Evolutionary conservation across 805 yeast species (phyloP).

Genomic region (Myxozyma melibiosi): DNA sequence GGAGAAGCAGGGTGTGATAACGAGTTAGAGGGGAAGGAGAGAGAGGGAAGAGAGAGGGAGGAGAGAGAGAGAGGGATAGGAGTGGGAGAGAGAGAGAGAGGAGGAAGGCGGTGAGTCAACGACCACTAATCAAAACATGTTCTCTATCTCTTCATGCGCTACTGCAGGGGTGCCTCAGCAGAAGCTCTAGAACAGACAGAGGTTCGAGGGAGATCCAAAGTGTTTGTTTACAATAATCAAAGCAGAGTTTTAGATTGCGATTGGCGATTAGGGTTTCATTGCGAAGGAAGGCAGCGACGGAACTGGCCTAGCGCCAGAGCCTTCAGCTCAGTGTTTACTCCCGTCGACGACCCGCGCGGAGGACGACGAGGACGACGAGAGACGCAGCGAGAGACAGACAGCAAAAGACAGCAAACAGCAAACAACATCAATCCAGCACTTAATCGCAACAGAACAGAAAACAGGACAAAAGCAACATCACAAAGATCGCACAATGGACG

Average conservation of each 20-base stretch:
- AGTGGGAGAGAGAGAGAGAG: too few relatives aligned
- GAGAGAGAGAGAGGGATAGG: too few relatives aligned
- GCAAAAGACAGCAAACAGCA: neutral
- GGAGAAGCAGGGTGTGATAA: slow-evolving; percentile 1
- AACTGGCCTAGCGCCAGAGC: neutral
- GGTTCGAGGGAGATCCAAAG: neutral
- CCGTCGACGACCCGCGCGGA: too few relatives aligned
- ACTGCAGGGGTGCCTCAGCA: too few relatives aligned
- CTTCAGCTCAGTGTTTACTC: too few relatives aligned
- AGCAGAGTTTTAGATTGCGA: neutral
- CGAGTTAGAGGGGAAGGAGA: neutral
- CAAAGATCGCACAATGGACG: neutral
- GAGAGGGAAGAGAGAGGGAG: neutral
- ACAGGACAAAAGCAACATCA: neutral
- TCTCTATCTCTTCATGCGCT: too few relatives aligned
- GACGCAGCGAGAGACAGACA: neutral
- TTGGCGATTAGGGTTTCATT: neutral
- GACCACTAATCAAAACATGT: too few relatives aligned
- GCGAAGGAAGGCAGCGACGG: slow-evolving; percentile 1
- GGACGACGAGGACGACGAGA: neutral
- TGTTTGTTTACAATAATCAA: too few relatives aligned
- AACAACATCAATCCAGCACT: too few relatives aligned
- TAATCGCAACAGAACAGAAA: too few relatives aligned
- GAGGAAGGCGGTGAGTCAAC: too few relatives aligned
- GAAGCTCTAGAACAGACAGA: neutral